These are phyloP conservation scores for Candida anglica DNA, from an alignment of 805 yeast genomes.

Conservation along the genomic window DNA sequence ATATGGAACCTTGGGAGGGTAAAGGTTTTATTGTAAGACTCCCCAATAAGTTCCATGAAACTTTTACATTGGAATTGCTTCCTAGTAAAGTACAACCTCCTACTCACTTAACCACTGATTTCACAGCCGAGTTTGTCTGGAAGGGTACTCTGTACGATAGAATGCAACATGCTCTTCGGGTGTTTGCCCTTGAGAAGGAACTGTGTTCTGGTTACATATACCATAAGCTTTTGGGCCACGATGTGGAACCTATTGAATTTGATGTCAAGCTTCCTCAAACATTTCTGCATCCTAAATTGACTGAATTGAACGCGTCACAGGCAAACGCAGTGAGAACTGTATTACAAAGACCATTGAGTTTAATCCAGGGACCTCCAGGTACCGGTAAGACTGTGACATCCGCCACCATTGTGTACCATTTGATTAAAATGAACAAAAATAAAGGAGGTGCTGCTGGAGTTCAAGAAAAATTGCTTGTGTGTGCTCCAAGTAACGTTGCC, in stretches of 20 bases:
- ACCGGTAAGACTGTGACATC: slow-evolving; percentile 95
- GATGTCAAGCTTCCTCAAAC: slow-evolving; percentile 57
- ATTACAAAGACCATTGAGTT: slow-evolving; percentile 65
- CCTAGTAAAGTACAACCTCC: slow-evolving; percentile 48
- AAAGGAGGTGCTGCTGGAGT: background rate
- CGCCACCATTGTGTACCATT: slow-evolving; percentile 79
- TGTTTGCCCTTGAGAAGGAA: slow-evolving; percentile 65
- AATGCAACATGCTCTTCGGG: slow-evolving; percentile 74
- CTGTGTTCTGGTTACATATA: slow-evolving; percentile 73
- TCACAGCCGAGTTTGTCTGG: slow-evolving; percentile 87
- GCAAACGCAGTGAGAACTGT: slow-evolving; percentile 70
- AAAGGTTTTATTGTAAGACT: slow-evolving; percentile 67
- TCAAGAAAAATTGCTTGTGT: slow-evolving; percentile 66
- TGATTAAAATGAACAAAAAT: slow-evolving; percentile 47
- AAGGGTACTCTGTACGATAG: slow-evolving; percentile 78
- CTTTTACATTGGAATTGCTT: slow-evolving; percentile 66
- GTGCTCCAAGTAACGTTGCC: slow-evolving; percentile 96
- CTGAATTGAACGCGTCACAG: slow-evolving; percentile 75
- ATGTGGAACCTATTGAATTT: slow-evolving; percentile 59
- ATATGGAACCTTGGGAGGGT: slow-evolving; percentile 67
- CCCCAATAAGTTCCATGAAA: slow-evolving; percentile 64
- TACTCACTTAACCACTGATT: slow-evolving; percentile 56
- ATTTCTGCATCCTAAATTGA: slow-evolving; percentile 62
- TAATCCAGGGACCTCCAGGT: slow-evolving; percentile 82
- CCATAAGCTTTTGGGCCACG: slow-evolving; percentile 77